Base-by-base conservation (phyloP, 257 asterid species). In the Leonotis leonurus region DNA sequence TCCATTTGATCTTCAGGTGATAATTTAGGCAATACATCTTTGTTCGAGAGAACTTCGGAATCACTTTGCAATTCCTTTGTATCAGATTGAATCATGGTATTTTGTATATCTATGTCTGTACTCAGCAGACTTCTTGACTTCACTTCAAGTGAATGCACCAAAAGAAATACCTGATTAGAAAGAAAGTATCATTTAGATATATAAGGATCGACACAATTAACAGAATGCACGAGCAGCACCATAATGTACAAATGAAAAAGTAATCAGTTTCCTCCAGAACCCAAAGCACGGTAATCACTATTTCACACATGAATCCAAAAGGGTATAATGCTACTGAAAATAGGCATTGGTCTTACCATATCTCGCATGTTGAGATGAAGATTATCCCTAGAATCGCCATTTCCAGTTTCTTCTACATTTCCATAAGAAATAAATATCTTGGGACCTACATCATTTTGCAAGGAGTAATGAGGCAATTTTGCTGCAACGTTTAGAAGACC, bases 401-500 rank as follows among this genome's bases (percentile, higher is more conserved):
- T 76, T 18, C 76, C 91, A 59, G 63, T 85, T 77, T 85, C 97
- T 75, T 83, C 84, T 26, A 37, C 64, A 49, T 74, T 69, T 21
- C 99, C 99, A 69, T 85, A 93, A 36, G 97, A 87, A 56, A 93
- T 80, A 69, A 57, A 78, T 68, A 93, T 82, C 84, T 85, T 89
- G 36, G 97, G 96, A 56, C 99, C 99, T 48, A 89, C 99, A 75
- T 93, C 99, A 80, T 80, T 87, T 79, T 87, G 99, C 81, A 93
- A 81, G 58, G 99, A 89, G 80, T 81, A 93, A 77, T 93, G 97
- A 53, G 99, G 99, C 76, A 93, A 70, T 70, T 93, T 89, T 24
- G 99, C 97, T 60, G 99, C 95, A 76, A 93, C 92, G 75, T 93
- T 89, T 60, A 90, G 82, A 77, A 93, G 94, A 49, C 99, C 99